Evolutionary conservation across 202 grass and related monocot species (phyloP).

Genomic region (Zizania palustris): DNA sequence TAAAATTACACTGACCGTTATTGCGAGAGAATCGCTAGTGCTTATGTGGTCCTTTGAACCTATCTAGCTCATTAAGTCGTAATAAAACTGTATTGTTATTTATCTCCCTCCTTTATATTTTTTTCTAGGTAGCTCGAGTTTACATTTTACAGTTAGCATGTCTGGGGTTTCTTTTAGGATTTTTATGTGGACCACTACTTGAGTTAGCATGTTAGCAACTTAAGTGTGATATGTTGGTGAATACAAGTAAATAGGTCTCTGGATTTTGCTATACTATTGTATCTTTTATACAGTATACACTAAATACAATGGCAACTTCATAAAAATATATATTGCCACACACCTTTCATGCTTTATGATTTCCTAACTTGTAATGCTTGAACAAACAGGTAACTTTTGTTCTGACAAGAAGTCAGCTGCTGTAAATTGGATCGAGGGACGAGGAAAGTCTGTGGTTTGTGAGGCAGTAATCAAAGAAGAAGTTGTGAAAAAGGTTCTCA

Average conservation of each 20-base stretch:
- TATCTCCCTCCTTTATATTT: neutral
- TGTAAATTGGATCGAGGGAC: conserved; percentile 91
- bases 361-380: neutral
- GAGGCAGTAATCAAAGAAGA: conserved; percentile 90
- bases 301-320: neutral
- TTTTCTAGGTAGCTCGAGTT: too few relatives aligned
- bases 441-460: conserved; percentile 89
- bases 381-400: conserved; percentile 81
- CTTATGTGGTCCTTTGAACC: neutral
- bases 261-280: neutral
- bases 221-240: neutral
- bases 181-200: neutral
- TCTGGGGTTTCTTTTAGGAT: neutral
- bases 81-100: neutral
- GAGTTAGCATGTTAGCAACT: neutral
- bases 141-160: too few relatives aligned
- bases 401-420: conserved; percentile 96
- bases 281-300: neutral
- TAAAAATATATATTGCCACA: neutral
- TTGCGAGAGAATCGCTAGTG: neutral
- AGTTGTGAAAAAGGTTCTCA: conserved; percentile 82
- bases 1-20: conserved; percentile 7
- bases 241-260: neutral
- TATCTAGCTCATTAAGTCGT: neutral
- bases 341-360: conserved; percentile 22